These are phyloP conservation scores for Paramecium caudatum DNA, from an alignment of 73 alveolate genomes.

Conservation along the genomic window DNA sequence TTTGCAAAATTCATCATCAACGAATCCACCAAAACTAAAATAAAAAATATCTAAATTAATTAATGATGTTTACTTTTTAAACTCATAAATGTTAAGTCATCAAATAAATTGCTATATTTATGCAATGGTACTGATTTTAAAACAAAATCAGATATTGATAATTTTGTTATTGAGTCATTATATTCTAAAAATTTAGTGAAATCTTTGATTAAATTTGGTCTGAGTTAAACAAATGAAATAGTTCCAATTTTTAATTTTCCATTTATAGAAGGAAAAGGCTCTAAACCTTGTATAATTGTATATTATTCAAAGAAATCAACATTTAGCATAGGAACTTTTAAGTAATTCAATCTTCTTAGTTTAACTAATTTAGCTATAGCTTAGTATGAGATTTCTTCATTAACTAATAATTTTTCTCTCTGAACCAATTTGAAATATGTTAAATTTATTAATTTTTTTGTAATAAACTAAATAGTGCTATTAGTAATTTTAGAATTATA, in stretches of 20 bases:
- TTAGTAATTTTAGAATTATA: slow-evolving; percentile 40
- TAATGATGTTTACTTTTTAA: no score
- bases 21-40: slow-evolving; percentile 37
- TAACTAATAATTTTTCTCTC: not conserved
- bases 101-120: no score
- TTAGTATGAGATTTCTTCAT: slow-evolving; percentile 9
- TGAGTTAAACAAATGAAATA: no score
- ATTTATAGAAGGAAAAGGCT: no score
- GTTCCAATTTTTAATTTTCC: not conserved
- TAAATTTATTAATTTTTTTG: not conserved
- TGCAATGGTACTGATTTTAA: no score
- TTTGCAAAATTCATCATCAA: slow-evolving; percentile 30
- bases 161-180: no score
- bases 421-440: not conserved
- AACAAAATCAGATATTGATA: no score
- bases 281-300: not conserved
- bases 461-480: not conserved
- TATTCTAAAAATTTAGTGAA: not conserved
- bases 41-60: not conserved
- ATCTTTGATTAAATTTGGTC: not conserved
- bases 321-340: no score
- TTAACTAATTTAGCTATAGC: not conserved
- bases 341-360: not conserved
- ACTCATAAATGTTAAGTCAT: no score
- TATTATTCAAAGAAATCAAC: not conserved